Conservation (phyloP, 2,329 filamentous ascomycete genomes). For the Chrysoporthe deuterocubensis region DNA sequence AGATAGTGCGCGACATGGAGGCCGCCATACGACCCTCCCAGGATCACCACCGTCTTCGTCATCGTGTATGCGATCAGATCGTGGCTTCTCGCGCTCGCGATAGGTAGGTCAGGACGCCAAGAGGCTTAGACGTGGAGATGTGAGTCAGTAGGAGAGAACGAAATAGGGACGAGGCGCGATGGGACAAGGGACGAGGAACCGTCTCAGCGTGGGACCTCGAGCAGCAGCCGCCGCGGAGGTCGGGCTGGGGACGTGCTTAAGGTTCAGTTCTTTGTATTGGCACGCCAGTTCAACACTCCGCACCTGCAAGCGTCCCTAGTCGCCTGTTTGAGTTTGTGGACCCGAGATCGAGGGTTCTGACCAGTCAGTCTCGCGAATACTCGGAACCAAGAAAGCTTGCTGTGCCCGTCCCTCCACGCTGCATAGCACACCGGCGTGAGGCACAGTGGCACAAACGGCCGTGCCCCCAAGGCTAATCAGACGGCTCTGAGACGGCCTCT, state of each 20-base stretch:
- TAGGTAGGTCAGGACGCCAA: not conserved
- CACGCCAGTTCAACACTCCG: not conserved
- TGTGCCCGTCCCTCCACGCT: too few relatives aligned
- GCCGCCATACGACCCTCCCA: constrained; percentile 59
- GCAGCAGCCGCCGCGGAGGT: not conserved
- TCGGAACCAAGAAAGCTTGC: too few relatives aligned
- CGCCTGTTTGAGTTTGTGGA: too few relatives aligned
- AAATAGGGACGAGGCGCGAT: not conserved
- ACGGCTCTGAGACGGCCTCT: not conserved
- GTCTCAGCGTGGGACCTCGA: not conserved
- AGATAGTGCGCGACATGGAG: constrained; percentile 58
- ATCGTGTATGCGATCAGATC: constrained; percentile 37
- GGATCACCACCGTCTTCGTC: constrained; percentile 57
- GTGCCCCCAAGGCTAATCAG: not conserved
- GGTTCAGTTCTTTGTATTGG: not conserved
- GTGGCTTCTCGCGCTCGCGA: not conserved
- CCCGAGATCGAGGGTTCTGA: too few relatives aligned
- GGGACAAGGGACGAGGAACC: not conserved
- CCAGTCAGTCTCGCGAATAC: too few relatives aligned
- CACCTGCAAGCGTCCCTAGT: not conserved
- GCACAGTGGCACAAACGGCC: not conserved
- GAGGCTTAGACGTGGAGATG: not conserved
- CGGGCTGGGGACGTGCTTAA: not conserved
- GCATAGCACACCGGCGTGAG: too few relatives aligned
- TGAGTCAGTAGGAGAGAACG: not conserved